These are phyloP conservation scores for Penicillium cosmopolitanum DNA, from an alignment of 495 filamentous ascomycete species.

Conservation along the genomic window DNA sequence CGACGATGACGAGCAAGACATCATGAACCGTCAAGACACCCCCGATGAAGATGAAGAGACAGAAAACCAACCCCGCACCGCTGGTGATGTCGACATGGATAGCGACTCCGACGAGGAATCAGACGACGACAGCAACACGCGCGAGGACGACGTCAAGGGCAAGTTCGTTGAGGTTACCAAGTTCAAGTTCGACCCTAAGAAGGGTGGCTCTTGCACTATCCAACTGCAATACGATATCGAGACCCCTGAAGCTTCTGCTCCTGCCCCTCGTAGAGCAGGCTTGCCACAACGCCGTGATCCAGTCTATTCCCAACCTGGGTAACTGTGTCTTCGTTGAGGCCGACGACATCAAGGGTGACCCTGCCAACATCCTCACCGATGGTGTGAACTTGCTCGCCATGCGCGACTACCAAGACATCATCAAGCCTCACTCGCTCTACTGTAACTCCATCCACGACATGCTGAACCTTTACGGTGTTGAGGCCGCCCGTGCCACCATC, in stretches of 20 bases:
- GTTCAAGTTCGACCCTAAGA: constrained; percentile 79
- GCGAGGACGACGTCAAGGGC: constrained; percentile 68
- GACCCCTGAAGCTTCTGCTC: constrained; percentile 90
- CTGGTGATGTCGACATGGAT: constrained; percentile 36
- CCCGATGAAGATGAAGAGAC: constrained; percentile 49
- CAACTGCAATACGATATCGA: constrained; percentile 79
- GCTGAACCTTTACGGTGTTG: constrained; percentile 85
- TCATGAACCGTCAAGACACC: constrained; percentile 54
- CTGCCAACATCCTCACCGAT: constrained; percentile 69
- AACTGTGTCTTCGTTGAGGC: constrained; percentile 70
- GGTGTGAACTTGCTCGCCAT: constrained; percentile 91
- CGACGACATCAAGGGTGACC: constrained; percentile 60
- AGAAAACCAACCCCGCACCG: constrained; percentile 26
- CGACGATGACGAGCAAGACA: constrained; percentile 85
- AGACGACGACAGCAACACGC: constrained; percentile 49
- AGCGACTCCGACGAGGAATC: constrained; percentile 43
- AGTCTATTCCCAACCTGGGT: constrained; percentile 76
- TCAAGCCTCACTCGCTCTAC: constrained; percentile 84
- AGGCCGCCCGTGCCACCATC: constrained; percentile 85
- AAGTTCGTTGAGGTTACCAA: constrained; percentile 64
- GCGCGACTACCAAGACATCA: constrained; percentile 80
- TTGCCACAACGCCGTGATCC: constrained; percentile 76
- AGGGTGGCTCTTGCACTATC: constrained; percentile 76
- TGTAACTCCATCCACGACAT: constrained; percentile 93
- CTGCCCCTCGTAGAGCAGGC: constrained; percentile 84